These are phyloP conservation scores for Aspergillus transmontanensis DNA, from an alignment of 2,329 filamentous ascomycete species.

Conservation along the genomic window DNA sequence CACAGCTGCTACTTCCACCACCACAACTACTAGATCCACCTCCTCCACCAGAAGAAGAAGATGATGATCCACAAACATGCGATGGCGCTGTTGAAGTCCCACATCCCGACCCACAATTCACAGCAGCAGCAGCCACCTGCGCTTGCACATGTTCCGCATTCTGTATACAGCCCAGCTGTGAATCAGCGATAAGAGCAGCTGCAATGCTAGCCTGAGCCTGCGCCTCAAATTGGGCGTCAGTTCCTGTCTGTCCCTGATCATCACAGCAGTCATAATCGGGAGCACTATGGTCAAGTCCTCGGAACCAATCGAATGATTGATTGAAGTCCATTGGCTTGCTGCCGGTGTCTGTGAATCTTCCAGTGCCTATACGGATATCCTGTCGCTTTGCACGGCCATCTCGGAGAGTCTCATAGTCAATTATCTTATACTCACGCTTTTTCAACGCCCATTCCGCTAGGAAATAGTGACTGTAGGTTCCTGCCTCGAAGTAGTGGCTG, in stretches of 20 bases:
- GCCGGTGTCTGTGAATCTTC: neutral
- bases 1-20: neutral
- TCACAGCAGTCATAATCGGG: neutral
- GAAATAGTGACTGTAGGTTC: slow-evolving; percentile 2
- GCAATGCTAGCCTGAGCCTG: neutral
- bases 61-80: neutral
- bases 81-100: neutral
- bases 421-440: neutral
- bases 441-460: neutral
- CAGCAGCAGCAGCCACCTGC: neutral
- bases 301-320: neutral
- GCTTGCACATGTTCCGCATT: neutral
- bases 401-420: neutral
- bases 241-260: neutral
- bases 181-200: neutral
- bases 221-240: neutral
- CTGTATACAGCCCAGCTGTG: neutral
- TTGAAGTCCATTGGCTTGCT: neutral
- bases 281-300: neutral
- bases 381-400: neutral
- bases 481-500: slow-evolving; percentile 39
- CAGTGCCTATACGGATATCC: neutral
- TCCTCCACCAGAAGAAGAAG: neutral
- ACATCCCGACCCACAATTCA: neutral
- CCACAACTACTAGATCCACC: neutral